Evolutionary conservation across 2,329 filamentous ascomycete species (phyloP).

Genomic region (Claviceps spartinae): DNA sequence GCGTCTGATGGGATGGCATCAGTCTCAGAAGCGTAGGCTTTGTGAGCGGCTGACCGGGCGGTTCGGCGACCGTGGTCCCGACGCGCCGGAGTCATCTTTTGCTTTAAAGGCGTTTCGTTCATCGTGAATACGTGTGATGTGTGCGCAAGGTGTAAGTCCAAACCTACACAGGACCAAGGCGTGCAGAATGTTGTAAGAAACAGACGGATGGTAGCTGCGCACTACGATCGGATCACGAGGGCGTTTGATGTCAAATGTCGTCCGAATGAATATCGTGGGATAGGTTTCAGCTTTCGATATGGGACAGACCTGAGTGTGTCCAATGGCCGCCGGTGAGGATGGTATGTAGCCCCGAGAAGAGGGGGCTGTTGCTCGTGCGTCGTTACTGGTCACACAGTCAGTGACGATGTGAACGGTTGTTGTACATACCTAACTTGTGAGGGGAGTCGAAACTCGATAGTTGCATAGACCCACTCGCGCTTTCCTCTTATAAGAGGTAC

Average conservation of each 20-base stretch:
- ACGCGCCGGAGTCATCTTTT: slow-evolving; percentile 19
- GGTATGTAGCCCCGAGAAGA: not conserved
- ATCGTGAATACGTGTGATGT: not conserved
- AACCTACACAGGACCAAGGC: not conserved
- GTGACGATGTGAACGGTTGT: not conserved
- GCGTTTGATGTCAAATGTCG: not conserved
- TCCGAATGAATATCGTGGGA: not conserved
- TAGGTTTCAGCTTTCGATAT: not conserved
- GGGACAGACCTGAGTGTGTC: not conserved
- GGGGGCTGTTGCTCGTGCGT: not conserved
- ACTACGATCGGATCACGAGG: not conserved
- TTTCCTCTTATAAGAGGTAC: not conserved
- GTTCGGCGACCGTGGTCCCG: slow-evolving; percentile 27
- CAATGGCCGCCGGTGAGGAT: not conserved
- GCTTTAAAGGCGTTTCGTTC: slow-evolving; percentile 5
- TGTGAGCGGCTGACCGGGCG: slow-evolving; percentile 29
- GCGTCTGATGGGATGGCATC: slow-evolving; percentile 25
- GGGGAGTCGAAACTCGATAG: slow-evolving; percentile 3
- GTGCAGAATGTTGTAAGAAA: not conserved
- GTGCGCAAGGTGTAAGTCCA: not conserved
- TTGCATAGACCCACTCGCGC: slow-evolving; percentile 1
- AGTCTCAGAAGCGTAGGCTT: slow-evolving; percentile 47
- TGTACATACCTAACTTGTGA: no score
- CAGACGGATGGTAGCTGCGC: not conserved
- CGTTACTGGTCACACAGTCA: not conserved